Base-by-base conservation (phyloP, 805 yeast species). In the Metschnikowia cubensis region DNA sequence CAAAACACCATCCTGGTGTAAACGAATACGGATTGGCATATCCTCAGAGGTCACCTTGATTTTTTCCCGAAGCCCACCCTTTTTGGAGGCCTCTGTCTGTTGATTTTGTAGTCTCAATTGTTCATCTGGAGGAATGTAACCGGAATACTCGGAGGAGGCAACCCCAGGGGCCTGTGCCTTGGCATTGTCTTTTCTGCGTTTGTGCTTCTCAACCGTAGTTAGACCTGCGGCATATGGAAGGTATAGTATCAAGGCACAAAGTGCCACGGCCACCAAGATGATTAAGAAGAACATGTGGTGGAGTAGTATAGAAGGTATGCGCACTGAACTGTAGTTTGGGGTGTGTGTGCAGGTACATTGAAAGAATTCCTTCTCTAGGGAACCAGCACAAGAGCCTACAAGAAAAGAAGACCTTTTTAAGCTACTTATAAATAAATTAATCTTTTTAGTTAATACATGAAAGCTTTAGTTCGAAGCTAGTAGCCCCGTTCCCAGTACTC, bases 201-300 rank as follows among this genome's bases (percentile, higher is more conserved):
- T 60, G 15, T 67, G 64, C 10, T 72, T 55, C 45, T 72, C 69
- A 55, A 73, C 68, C 3, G 69, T 64, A 3, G 82, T 79, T 44
- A 81, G 61, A 3, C 83, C 83, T 4, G 81, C 73, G 13, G 76
- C 53, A 45, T 74, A 64, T 5, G 87, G 87, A 34, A 82, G 70
- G 10, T 69, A 58, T 11, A 76, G 45, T 2, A 78, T 60, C 20
- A 76, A 58, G 0, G 68, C 66, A 11, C 78, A 63, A 8, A 79
- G 65, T 15, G 77, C 59, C 5, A 74, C 54, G n/a, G 80, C 68
- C 14, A 79, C 53, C 2, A 74, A 45, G 10, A 80, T 33, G 31
- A 72, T 67, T 1, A 70, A 59, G 41, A 71, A 59, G 36, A 77
- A 64, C 76, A 73, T 72, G 38, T 10, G 4, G 35, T 10, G 7